phyloP scores from a whole-genome alignment of 345 rosid genomes.

The Conringia planisiliqua region DNA sequence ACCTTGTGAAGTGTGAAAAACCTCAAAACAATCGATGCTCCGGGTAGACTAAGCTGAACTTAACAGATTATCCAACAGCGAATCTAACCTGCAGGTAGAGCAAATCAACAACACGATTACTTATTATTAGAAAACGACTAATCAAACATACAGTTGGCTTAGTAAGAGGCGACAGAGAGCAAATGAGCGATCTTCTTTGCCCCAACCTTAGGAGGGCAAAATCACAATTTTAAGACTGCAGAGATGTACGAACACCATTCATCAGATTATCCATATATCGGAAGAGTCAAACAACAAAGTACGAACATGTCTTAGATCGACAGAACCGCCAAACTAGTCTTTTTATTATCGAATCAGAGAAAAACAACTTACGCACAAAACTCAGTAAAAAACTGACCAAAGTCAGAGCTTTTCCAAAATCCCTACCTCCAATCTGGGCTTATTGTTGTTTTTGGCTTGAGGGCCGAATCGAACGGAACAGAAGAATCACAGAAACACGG shows the following conservation, averaged over 20 bases:
- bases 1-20: background rate
- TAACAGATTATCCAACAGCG: background rate
- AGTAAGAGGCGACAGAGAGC: background rate
- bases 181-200: background rate
- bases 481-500: background rate
- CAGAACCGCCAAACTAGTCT: background rate
- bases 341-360: background rate
- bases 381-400: background rate
- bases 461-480: background rate
- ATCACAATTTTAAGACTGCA: background rate
- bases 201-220: background rate
- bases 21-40: background rate
- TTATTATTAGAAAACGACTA: background rate
- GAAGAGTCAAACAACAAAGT: conserved; percentile 7
- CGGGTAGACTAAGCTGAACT: background rate
- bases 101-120: background rate
- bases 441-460: background rate
- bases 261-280: background rate
- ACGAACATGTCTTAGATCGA: background rate
- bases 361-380: conserved; percentile 4
- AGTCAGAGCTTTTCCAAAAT: background rate
- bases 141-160: background rate
- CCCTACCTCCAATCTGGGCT: background rate
- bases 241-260: background rate
- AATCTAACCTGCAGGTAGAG: conserved; percentile 5